Evolutionary conservation across 164 flowering plant species (phyloP), one percentile per base, ranked within the genome.

Genomic region (Hamamelis virginiana): DNA sequence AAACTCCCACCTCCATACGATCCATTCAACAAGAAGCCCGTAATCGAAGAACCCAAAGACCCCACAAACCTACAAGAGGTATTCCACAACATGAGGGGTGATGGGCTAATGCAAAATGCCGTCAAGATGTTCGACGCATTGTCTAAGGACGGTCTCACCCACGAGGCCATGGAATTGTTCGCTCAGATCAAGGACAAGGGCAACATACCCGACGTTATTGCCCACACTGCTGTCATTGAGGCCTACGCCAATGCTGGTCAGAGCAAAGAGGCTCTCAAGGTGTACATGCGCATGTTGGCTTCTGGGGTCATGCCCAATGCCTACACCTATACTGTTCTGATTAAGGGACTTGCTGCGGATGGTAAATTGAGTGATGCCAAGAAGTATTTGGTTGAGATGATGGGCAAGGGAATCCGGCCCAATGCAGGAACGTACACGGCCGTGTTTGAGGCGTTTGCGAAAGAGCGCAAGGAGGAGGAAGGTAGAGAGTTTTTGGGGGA

Each of bases 61-160:
- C 97, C 97, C 33, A 82, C 75, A 47, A 75, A 92, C 81, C 77
- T 92, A 3, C 93, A 91, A 61, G 82, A 85, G 58, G 79, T 90
- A 23, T 94, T 94, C 80, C 91, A 88, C 73, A 80, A 87, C 44
- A 85, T 91, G 86, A 74, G 86, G 25, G 64, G 79, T 0, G 91
- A 85, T 0, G 91, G 97, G 10, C 82, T 94, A 23, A 65, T 76
- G 19, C 66, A 81, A 67, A 76, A 77, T 67, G 97, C 98, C 53
- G 89, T 82, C 77, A 91, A 94, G 86, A 91, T 92, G 97, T 90
- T 94, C 86, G 97, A 92, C 80, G 94, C 83, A 68, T 84, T 94
- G 90, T 89, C 97, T 19, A 87, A 87, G 65, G 89, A 91, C 47
- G 97, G 97, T 0, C 81, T 85, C 13, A 91, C 98, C 52, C 98